Evolutionary conservation across 768 basidiomycete genomes (phyloP), one percentile per base, ranked within the genome.

Genomic region (Coprinopsis sp.): DNA sequence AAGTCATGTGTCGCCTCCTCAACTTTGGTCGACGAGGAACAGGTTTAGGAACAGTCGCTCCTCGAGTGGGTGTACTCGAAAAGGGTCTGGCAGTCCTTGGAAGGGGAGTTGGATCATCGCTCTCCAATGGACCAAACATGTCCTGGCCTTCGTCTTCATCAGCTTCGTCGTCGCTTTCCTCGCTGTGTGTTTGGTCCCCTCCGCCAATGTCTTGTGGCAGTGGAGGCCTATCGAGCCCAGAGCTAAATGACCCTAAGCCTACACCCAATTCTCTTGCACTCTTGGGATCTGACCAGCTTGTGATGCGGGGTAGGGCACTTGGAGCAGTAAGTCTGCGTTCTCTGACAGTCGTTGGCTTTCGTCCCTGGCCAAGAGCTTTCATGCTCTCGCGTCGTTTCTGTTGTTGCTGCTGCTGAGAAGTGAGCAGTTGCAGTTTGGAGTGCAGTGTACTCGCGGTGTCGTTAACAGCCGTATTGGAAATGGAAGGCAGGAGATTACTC

Each of bases 391-490:
- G 4, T 56, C 51, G 37, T 51, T 46, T 29, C 48, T 52, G 23
- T 45, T 54, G 23, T 57, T 52, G 16, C 52, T 44, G 46, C 54
- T 52, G 33, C 4, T 42, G 40, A 5, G n/a, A n/a, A n/a, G 40
- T 42, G 25, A 42, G 27, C 6, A 14, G 6, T 11, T 28, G 40
- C 6, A 42, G 40, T 28, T 42, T 42, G 6, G 40, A 42, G 11
- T 30, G 40, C 11, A 42, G 27, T 30, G n/a, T 55, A 53, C 12
- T 33, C 49, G 16, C 54, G 51, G 33, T 56, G 28, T 22, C 42
- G 36, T 39, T 27, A 45, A 50, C 31, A 55, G 30, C 14, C 70
- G 64, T 36, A 63, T 68, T 18, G 46, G 57, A 29, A 67, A 55
- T 34, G 64, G n/a, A n/a, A n/a, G 65, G 39, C 18, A 42, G 18